A percentile compares a stretch with the other conserved stretches of the same genome.
Evolutionary conservation across 2,329 filamentous ascomycete species (phyloP).

Genomic region (Phialemoniopsis sp.): DNA sequence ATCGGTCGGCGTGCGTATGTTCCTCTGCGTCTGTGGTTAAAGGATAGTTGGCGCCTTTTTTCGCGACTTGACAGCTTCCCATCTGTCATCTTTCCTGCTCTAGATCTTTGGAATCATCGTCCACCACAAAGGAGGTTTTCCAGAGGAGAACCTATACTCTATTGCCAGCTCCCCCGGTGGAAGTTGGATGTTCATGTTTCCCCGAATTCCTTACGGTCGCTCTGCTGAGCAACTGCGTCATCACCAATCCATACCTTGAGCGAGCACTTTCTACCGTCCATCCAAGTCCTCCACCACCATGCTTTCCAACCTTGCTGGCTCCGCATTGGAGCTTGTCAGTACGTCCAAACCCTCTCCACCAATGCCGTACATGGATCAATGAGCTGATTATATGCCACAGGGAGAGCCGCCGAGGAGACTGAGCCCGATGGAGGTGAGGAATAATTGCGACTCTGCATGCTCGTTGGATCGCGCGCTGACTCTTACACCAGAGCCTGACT

Average conservation of each 20-base stretch:
- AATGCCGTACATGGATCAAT: constrained; percentile 1
- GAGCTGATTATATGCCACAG: constrained; percentile 23
- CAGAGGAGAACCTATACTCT: no score
- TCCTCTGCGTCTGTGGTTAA: no score
- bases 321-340: constrained; percentile 33
- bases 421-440: constrained; percentile 38
- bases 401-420: constrained; percentile 38
- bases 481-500: constrained; percentile 55
- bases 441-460: neutral
- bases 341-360: constrained; percentile 12
- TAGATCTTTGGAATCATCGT: no score
- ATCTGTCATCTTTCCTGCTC: no score
- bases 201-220: no score
- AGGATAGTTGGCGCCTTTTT: no score
- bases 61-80: no score
- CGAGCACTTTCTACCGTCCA: neutral
- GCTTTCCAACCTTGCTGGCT: constrained; percentile 28
- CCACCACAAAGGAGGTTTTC: no score
- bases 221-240: constrained; percentile 2
- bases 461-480: constrained; percentile 10
- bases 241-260: no score
- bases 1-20: no score
- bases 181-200: no score
- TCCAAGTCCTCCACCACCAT: constrained; percentile 17
- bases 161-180: no score